Evolutionary conservation across 2,329 filamentous ascomycete genomes (phyloP).

Genomic region (Hypoxylon sp.): DNA sequence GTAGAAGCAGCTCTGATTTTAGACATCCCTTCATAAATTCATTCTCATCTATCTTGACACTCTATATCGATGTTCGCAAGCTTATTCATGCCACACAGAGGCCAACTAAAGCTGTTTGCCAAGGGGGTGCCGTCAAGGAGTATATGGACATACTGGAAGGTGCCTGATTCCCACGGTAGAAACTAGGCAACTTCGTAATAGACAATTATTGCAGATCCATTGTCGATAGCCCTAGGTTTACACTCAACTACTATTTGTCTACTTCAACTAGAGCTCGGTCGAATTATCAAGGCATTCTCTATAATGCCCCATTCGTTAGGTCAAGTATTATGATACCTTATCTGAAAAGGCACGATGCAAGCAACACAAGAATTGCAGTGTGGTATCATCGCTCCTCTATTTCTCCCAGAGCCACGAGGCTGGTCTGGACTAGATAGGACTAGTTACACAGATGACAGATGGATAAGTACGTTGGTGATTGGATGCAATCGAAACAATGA

Average conservation of each 20-base stretch:
- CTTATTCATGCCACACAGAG: neutral
- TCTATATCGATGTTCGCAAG: neutral
- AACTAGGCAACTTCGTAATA: neutral
- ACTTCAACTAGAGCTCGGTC: neutral
- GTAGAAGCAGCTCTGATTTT: neutral
- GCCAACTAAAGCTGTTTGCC: too few species aligned
- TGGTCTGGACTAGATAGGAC: conserved; percentile 29
- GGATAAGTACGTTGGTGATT: conserved; percentile 23
- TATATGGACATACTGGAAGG: neutral
- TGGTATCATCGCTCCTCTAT: conserved; percentile 41
- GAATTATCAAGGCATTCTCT: neutral
- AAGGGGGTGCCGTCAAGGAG: neutral
- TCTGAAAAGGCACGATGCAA: neutral
- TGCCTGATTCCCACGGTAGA: neutral
- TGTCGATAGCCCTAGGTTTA: neutral
- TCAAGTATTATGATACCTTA: neutral
- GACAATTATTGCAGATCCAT: neutral
- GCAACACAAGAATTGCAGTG: neutral
- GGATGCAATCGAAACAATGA: conserved; percentile 37
- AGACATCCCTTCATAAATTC: neutral
- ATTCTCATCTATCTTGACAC: neutral
- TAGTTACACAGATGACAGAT: conserved; percentile 33
- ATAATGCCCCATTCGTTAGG: neutral
- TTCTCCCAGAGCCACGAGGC: conserved; percentile 29
- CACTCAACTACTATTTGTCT: neutral